phyloP scores from a whole-genome alignment of 2,329 filamentous ascomycete genomes.

The Cyanodermella asteris region DNA sequence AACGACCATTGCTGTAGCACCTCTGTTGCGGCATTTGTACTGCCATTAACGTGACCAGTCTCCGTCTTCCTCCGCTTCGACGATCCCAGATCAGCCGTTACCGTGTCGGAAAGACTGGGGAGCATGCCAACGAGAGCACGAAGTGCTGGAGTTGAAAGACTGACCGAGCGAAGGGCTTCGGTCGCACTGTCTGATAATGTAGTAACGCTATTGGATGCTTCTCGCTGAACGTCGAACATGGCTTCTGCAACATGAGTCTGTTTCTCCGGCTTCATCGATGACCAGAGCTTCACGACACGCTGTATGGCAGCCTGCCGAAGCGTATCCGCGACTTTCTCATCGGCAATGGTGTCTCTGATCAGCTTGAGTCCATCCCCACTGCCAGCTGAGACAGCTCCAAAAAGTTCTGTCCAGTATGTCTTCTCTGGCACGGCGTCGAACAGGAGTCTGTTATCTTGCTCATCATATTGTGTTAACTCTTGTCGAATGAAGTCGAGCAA shows the following conservation, averaged over 20 bases:
- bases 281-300: constrained; percentile 51
- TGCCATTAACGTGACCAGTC: constrained; percentile 47
- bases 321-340: too few species aligned
- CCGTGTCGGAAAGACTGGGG: constrained; percentile 43
- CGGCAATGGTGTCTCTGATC: too few species aligned
- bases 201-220: too few species aligned
- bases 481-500: too few species aligned
- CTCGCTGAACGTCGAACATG: too few species aligned
- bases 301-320: constrained; percentile 45
- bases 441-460: too few species aligned
- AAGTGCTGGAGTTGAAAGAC: constrained; percentile 53
- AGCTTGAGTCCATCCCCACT: too few species aligned
- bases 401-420: constrained; percentile 30
- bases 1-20: too few species aligned
- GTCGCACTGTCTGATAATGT: too few species aligned
- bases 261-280: constrained; percentile 41
- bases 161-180: constrained; percentile 37
- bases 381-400: constrained; percentile 31
- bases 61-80: constrained; percentile 65
- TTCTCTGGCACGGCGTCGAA: too few species aligned
- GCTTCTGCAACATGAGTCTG: constrained; percentile 37
- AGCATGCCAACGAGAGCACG: constrained; percentile 51
- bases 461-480: too few species aligned
- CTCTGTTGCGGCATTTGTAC: too few species aligned
- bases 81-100: constrained; percentile 48